Percentiles rank a stretch among this genome's conserved stretches.
These are phyloP conservation scores for Eutypella sp. DNA, from an alignment of 2,329 filamentous ascomycete genomes.

Conservation along the genomic window DNA sequence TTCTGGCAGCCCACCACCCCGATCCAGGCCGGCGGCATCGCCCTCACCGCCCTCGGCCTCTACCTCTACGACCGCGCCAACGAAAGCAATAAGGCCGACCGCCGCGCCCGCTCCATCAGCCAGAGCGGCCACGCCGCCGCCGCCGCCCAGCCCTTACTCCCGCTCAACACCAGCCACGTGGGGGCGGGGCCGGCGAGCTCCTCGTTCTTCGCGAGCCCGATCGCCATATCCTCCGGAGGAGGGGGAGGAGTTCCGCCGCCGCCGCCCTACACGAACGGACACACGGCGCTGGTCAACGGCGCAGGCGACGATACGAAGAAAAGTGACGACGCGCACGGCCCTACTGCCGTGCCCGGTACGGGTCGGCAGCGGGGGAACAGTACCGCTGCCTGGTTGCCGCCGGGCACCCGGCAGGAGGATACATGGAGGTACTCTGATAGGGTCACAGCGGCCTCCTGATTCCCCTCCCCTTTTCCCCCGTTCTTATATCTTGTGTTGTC, in stretches of 20 bases:
- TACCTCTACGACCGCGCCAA: constrained; percentile 95
- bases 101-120: constrained; percentile 66
- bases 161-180: constrained; percentile 49
- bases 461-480: constrained; percentile 6
- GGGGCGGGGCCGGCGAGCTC: constrained; percentile 25
- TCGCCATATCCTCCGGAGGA: constrained; percentile 20
- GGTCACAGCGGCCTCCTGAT: constrained; percentile 17
- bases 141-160: constrained; percentile 58
- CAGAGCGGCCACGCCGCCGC: too few relatives aligned
- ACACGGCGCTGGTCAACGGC: constrained; percentile 30
- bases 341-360: too few relatives aligned
- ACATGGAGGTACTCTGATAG: constrained; percentile 62
- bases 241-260: constrained; percentile 24
- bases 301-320: constrained; percentile 49
- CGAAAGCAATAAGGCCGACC: constrained; percentile 82
- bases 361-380: constrained; percentile 38
- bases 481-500: background rate
- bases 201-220: constrained; percentile 36
- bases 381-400: constrained; percentile 66
- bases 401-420: constrained; percentile 79
- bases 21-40: constrained; percentile 79
- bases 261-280: constrained; percentile 43
- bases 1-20: constrained; percentile 85
- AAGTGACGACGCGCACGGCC: constrained; percentile 44
- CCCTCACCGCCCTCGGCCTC: constrained; percentile 82